Evolutionary conservation across 495 filamentous ascomycete genomes (phyloP), one percentile per base, ranked within the genome.

Genomic region (Podospora appendiculata): DNA sequence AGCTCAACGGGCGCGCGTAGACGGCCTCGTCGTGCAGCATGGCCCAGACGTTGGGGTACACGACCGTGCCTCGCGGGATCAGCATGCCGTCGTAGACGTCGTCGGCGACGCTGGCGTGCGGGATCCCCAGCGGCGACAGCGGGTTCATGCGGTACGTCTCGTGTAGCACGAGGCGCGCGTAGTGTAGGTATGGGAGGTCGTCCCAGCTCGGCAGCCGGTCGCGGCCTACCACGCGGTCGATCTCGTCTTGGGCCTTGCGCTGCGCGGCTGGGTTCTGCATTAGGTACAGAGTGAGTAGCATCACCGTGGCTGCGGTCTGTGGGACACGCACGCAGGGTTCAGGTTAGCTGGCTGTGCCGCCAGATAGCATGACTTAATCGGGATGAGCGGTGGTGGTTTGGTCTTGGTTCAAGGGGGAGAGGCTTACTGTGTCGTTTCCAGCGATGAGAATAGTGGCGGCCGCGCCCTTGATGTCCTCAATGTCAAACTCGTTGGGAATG

Each of bases 71-170:
- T 51, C 65, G 69, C 1, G 75, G 75, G 48, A 78, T 75, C 46
- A 66, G 68, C 66, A 70, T 74, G 13, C 71, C 76, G 0, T 75
- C 58, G 52, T 76, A 74, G 14, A 63, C 60, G 48, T 85, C 79
- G 52, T 84, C 82, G 10, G 74, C 62, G 12, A 63, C 60, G 3
- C 73, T 71, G 6, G 67, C 65, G 53, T 88, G 85, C 0, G 84
- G 78, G 34, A 87, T 67, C 16, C 82, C 80, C 17, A 80, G 68
- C 1, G 79, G 79, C 0, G 78, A 79, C 14, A 83, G 69, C 8
- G 82, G 82, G 41, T 77, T 70, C 79, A 83, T 85, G 47, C 83
- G 71, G 41, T 84, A 74, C 16, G 71, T 76, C 58, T 86, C 83
- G 42, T 82, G 79, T 16, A 81, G 71, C 6, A 82, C 55, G 7